Evolutionary conservation across 164 flowering plant genomes (phyloP).

Genomic region (Sextonia rubra): DNA sequence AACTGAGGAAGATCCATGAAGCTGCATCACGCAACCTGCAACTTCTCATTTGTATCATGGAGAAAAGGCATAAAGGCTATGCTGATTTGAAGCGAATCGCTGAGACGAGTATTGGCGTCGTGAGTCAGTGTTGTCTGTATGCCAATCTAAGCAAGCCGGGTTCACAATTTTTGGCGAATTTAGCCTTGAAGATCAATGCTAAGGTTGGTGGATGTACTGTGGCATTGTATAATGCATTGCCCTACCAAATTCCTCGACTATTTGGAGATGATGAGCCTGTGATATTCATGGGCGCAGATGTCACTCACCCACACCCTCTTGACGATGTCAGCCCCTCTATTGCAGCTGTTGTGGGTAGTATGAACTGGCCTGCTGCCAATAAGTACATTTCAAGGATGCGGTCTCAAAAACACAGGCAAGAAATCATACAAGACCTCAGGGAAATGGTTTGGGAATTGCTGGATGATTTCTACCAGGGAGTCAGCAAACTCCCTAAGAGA

Average conservation of each 20-base stretch:
- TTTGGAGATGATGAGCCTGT: constrained; percentile 54
- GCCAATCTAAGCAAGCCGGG: constrained; percentile 51
- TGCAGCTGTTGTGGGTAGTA: constrained; percentile 92
- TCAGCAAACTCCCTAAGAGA: constrained; percentile 50
- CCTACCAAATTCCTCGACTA: constrained; percentile 68
- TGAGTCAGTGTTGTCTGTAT: constrained; percentile 87
- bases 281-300: constrained; percentile 96
- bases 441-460: constrained; percentile 75
- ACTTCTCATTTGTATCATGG: constrained; percentile 82
- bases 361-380: constrained; percentile 96
- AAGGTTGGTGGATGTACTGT: constrained; percentile 92
- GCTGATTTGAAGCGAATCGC: constrained; percentile 90
- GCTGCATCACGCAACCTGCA: constrained; percentile 62
- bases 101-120: constrained; percentile 75
- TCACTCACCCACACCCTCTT: constrained; percentile 92
- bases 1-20: constrained; percentile 52
- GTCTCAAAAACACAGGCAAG: constrained; percentile 83
- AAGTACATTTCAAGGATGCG: constrained; percentile 77
- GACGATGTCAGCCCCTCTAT: constrained; percentile 87
- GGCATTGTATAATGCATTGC: constrained; percentile 66
- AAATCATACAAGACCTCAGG: constrained; percentile 76
- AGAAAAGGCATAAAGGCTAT: constrained; percentile 84
- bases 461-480: constrained; percentile 52
- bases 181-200: constrained; percentile 92
- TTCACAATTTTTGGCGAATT: constrained; percentile 80